Percentiles rank a stretch among this genome's conserved stretches.
Evolutionary conservation across 2,329 filamentous ascomycete species (phyloP).

Genomic region (Aureobasidium sp.): DNA sequence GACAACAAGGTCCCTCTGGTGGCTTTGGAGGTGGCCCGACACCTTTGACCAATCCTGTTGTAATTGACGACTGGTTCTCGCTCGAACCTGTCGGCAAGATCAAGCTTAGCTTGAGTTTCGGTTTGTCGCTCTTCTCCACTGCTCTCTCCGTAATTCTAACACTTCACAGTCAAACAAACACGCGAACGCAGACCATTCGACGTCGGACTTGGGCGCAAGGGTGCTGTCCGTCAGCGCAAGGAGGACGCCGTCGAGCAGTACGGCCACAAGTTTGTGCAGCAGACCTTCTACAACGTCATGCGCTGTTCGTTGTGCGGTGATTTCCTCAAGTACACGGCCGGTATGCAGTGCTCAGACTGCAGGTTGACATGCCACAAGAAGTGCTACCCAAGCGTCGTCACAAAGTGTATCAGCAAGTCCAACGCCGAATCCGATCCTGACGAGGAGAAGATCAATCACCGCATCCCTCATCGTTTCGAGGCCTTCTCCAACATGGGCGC

Average conservation of each 20-base stretch:
- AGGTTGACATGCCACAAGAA: conserved; percentile 99
- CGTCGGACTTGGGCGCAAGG: conserved; percentile 84
- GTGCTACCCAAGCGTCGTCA: conserved; percentile 93
- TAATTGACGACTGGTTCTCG: conserved; percentile 93
- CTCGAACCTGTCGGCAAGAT: conserved; percentile 90
- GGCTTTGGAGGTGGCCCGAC: conserved; percentile 28
- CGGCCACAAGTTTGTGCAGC: conserved; percentile 96
- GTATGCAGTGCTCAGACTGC: conserved; percentile 99
- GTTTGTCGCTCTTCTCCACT: conserved; percentile 28
- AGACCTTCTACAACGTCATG: conserved; percentile 99
- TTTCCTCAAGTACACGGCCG: conserved; percentile 95
- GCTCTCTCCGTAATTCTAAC: neutral
- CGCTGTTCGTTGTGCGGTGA: conserved; percentile 95
- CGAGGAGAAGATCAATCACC: conserved; percentile 99
- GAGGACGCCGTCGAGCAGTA: conserved; percentile 98
- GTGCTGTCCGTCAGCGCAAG: conserved; percentile 93
- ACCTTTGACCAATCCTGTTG: conserved; percentile 45
- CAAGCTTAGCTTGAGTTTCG: conserved; percentile 81
- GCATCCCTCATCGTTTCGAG: conserved; percentile 94
- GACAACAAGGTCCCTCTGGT: conserved; percentile 25
- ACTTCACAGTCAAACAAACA: conserved; percentile 61
- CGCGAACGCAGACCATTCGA: conserved; percentile 77
- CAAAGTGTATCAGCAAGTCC: conserved; percentile 98
- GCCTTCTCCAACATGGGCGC: conserved; percentile 96
- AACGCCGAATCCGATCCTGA: conserved; percentile 98